phyloP scores from a whole-genome alignment of 164 flowering plant species.

The Annona squamosa region DNA sequence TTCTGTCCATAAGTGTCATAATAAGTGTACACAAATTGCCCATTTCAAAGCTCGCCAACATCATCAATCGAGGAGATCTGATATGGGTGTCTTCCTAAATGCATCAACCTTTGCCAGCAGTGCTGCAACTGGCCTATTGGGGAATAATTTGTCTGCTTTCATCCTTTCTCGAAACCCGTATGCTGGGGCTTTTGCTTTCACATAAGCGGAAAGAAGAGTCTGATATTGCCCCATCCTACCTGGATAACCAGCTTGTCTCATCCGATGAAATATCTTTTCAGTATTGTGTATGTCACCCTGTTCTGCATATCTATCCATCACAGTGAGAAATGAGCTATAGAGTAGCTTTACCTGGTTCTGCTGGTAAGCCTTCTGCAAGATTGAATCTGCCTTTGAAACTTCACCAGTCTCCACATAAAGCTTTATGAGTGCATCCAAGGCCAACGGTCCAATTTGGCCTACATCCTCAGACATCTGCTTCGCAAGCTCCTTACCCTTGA shows the following conservation, averaged over 20 bases:
- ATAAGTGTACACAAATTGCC: background rate
- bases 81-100: slow-evolving; percentile 45
- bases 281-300: slow-evolving; percentile 77
- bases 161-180: slow-evolving; percentile 79
- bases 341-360: slow-evolving; percentile 40
- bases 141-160: slow-evolving; percentile 76
- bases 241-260: slow-evolving; percentile 53
- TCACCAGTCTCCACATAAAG: slow-evolving; percentile 79
- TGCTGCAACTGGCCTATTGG: slow-evolving; percentile 37
- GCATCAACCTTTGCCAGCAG: slow-evolving; percentile 45
- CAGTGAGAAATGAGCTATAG: slow-evolving; percentile 35
- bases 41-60: background rate
- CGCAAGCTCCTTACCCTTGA: slow-evolving; percentile 64
- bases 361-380: slow-evolving; percentile 54
- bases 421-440: slow-evolving; percentile 71
- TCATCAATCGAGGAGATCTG: slow-evolving; percentile 58
- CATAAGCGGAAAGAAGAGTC: slow-evolving; percentile 46
- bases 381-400: slow-evolving; percentile 71
- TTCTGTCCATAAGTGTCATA: no score
- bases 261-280: slow-evolving; percentile 58
- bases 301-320: slow-evolving; percentile 63
- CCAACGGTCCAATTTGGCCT: slow-evolving; percentile 44
- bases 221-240: slow-evolving; percentile 40
- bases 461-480: slow-evolving; percentile 56
- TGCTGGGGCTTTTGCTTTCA: slow-evolving; percentile 63